A percentile compares a stretch with the other conserved stretches of the same genome.
Evolutionary conservation across 116 monocot species (phyloP).

Genomic region (Iris pallida): DNA sequence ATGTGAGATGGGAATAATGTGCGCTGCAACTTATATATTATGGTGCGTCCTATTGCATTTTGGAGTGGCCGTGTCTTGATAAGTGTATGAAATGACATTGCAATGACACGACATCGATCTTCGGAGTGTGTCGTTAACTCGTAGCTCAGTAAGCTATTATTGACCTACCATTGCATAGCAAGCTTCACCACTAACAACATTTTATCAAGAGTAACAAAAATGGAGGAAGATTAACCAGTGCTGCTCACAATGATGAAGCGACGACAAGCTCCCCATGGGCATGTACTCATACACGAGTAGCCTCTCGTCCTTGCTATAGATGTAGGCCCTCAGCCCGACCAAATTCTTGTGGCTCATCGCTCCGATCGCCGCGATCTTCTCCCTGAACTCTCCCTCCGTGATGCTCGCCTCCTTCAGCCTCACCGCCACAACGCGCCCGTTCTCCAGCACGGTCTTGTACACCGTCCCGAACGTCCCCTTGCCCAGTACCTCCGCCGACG

Average conservation of each 20-base stretch:
- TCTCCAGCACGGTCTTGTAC: conserved; percentile 25
- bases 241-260: conserved; percentile 57
- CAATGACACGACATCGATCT: too few species aligned
- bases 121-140: too few species aligned
- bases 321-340: conserved; percentile 60
- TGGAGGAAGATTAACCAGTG: too few species aligned
- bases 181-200: too few species aligned
- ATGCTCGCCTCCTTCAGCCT: conserved; percentile 19
- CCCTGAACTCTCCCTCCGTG: conserved; percentile 18
- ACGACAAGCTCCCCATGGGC: conserved; percentile 55
- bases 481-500: conserved; percentile 25
- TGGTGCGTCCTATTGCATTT: too few species aligned
- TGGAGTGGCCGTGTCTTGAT: too few species aligned
- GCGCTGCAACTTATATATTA: too few species aligned
- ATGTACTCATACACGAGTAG: conserved; percentile 75
- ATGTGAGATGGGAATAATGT: too few species aligned
- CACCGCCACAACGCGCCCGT: conserved; percentile 18
- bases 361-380: conserved; percentile 26
- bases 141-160: too few species aligned
- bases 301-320: conserved; percentile 80
- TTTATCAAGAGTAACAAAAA: too few species aligned
- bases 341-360: conserved; percentile 54
- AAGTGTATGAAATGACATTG: too few species aligned
- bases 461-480: conserved; percentile 26
- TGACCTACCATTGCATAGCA: too few species aligned